Evolutionary conservation across 1,139 yeast genomes (phyloP), one percentile per base, ranked within the genome.

Genomic region (Blastobotrys malaysiensis): DNA sequence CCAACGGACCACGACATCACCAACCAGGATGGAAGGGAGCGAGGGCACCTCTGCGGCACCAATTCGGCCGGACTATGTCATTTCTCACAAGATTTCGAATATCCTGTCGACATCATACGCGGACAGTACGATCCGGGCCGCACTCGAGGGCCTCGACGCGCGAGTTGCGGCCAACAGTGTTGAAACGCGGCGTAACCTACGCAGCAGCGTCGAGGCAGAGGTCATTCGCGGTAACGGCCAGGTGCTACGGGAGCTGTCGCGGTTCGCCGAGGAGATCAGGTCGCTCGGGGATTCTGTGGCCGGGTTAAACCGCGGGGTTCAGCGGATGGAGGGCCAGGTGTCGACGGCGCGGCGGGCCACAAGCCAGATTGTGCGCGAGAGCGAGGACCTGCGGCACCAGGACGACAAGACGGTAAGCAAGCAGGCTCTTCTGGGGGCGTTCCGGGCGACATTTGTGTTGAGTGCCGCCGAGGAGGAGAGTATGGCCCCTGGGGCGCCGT

Each of bases 141-240:
- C 74, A 5, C 60, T 74, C 49, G 58, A 59, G 39, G 63, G 66
- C 7, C 60, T 74, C 43, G 73, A 72, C 43, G 56, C 61, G 31
- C 59, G 66, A 24, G 47, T 55, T 11, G 48, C 45, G 7, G 63
- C 63, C 27, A 70, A 70, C 56, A 67, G 71, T 4, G 67, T 68
- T 2, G 71, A 63, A 45, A 52, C 64, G 48, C 77, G 82, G 69
- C 77, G 86, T 61, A 78, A 81, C 49, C 72, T 89, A 55, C 76
- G 89, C 53, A 82, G 89, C 48, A 81, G 80, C 52, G 75, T 89
- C 14, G 96, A 89, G 63, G 76, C 76, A n/a, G 90, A 87, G 55
- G 73, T 88, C 46, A 73, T 89, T 55, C 81, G 78, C 59, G 81
- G 81, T 53, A 88, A 88, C 61, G 73, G 81, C 3, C 64, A 70